phyloP scores from a whole-genome alignment of 441 rosid species.

The Aleurites moluccanus region DNA sequence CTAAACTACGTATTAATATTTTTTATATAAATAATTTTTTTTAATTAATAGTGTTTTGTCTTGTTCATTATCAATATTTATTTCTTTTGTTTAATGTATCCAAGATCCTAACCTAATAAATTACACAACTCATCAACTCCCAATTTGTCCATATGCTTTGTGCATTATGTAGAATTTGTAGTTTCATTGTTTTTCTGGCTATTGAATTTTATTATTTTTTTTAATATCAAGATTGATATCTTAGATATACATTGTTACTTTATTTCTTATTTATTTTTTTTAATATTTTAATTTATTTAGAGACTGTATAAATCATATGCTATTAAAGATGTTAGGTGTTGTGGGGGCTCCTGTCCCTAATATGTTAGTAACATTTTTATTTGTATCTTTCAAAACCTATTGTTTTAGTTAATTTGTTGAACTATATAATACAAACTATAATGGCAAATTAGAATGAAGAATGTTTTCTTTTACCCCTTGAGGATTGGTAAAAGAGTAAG shows the following conservation, averaged over 20 bases:
- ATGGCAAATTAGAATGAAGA: too few species aligned
- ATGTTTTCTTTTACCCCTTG: too few species aligned
- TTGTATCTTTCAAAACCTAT: too few species aligned
- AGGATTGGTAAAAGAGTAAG: too few species aligned
- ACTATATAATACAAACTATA: too few species aligned
- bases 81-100: constrained; percentile 8
- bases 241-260: background rate
- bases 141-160: constrained; percentile 5
- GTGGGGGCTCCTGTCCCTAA: constrained; percentile 16
- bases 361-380: background rate
- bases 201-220: background rate
- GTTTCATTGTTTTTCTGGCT: background rate
- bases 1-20: too few species aligned
- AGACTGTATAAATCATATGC: too few species aligned
- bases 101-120: background rate
- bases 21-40: too few species aligned
- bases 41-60: background rate
- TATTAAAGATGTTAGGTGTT: constrained; percentile 25
- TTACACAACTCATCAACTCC: constrained; percentile 1
- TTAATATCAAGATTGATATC: background rate
- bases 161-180: background rate
- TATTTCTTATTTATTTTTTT: background rate
- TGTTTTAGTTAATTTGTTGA: too few species aligned
- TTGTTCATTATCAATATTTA: background rate
- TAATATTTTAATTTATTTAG: background rate